Base-by-base conservation (phyloP, 1,139 yeast genomes). In the Nadsonia starkeyi-henricii region DNA sequence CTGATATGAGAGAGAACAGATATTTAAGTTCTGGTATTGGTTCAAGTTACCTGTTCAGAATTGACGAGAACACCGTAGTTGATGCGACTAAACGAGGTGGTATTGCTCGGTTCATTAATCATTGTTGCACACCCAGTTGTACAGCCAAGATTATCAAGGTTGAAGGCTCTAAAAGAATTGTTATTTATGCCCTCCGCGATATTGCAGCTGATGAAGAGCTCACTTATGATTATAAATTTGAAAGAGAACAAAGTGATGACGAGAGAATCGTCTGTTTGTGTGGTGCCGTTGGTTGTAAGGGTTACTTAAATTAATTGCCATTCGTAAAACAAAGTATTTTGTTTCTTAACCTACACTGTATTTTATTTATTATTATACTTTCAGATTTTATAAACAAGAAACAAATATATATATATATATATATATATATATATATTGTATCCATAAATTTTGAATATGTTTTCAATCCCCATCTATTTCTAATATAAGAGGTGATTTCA, bases 1-100 rank as follows among this genome's bases (percentile, higher is more conserved):
- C 97, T 1, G 98, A 93, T 58, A 78, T 85, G 58, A 74, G 98
- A 47, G 99, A 93, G 62, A 79, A 81, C 62, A 75, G 84, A 47
- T 93, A 91, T 61, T 68, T 86, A 54, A 78, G 85, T 55, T 85
- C 93, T 1, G 99, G 99, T 26, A 88, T 91, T 57, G 98, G 97
- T 20, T 89, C 97, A 2, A 83, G 95, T 49, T 91, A 91, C 65
- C 68, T 91, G 51, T 91, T 91, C 66, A 72, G 97, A 56, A 83
- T 91, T 50, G 98, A 91, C 62, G 96, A 89, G 59, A 83, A 85
- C 55, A 85, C 95, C 0, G 97, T 93, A 7, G 84, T 93, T 50
- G 99, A 93, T 67, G 98, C 99, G 1, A 91, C 98, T 1, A 89
- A 89, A 61, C 85, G 83, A 55, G 99, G 99, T 41, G 96, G 96